Percentiles rank a stretch among this genome's conserved stretches.
Conservation (phyloP, 352 stramenopile species). For the Aphanomyces stellatus region DNA sequence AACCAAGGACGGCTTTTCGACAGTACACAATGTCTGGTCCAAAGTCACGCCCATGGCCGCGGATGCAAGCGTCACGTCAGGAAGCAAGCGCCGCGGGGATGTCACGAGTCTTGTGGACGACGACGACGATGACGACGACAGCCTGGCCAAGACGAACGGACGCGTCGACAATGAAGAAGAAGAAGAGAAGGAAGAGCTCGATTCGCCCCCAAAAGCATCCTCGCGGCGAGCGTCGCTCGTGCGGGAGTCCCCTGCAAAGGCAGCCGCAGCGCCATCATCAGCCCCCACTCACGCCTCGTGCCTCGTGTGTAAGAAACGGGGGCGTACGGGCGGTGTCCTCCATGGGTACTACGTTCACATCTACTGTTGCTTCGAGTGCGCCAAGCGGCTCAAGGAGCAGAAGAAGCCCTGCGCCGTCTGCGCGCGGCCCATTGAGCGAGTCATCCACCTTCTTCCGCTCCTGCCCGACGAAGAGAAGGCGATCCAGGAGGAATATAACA, state of each 20-base stretch:
- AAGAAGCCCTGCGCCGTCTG: conserved; percentile 61
- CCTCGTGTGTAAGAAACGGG: conserved; percentile 51
- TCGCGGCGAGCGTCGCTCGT: not conserved
- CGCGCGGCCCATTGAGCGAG: conserved; percentile 64
- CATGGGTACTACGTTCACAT: conserved; percentile 77
- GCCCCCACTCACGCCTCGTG: conserved; percentile 24
- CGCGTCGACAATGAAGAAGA: conserved; percentile 20
- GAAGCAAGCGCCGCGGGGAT: not conserved
- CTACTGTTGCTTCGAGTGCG: conserved; percentile 73
- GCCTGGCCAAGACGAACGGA: too few species aligned
- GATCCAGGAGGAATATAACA: not conserved
- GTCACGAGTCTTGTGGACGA: conserved; percentile 6
- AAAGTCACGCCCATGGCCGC: conserved; percentile 39
- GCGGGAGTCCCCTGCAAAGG: not conserved
- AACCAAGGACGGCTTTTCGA: conserved; percentile 29
- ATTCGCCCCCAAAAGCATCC: not conserved
- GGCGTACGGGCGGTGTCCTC: conserved; percentile 50
- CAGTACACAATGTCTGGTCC: conserved; percentile 64
- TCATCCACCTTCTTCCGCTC: conserved; percentile 63
- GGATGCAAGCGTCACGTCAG: conserved; percentile 34
- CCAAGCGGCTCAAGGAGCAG: conserved; percentile 46
- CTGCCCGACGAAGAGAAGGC: conserved; percentile 14
- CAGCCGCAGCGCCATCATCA: not conserved
- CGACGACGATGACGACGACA: conserved; percentile 28
- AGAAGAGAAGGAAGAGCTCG: conserved; percentile 13